Base-by-base conservation (phyloP, 2,329 filamentous ascomycete species). In the Cercospora sp. region DNA sequence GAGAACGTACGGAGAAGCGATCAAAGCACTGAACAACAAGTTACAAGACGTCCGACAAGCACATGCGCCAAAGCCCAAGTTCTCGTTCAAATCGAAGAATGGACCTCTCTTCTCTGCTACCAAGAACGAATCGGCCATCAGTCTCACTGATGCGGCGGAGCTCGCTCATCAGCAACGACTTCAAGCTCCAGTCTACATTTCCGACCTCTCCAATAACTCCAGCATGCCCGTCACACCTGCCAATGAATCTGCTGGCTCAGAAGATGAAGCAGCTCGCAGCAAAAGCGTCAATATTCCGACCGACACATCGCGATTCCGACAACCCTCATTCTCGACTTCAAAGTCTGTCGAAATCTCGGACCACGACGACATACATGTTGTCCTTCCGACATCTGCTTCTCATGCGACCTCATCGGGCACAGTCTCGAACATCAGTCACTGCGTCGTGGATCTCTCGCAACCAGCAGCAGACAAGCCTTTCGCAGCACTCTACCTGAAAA, bases 21-120 rank as follows among this genome's bases (percentile, higher is more conserved):
- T 97, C 79, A 96, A 95, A 83, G 86, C 86, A 16, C 83, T 97
- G 13, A 90, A 90, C 18, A 91, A 94, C 66, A 92, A 91, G 75
- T 84, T 97, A 26, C 89, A 91, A 73, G 86, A 89, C 67, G 89
- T 88, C 7, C 87, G 89, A 16, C 85, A 87, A 45, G 86, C 85
- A 23, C 86, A 92, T 63, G 87, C 88, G 0, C 92, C 93, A 7
- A 91, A 90, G 72, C 87, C 89, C 10, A 92, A 93, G 69, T 97
- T 97, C 80, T 87, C 91, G 64, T 97, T 97, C 84, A 96, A 89
- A 76, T 74, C 71, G 12, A 68, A 65, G 42, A 63, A 51, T 7
- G 72, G 70, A 16, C 57, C 71, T 23, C 59, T 71, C 13, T 77
- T 77, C 70, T 72, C 70, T 13, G 72, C 70, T 16, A 74, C 74